Base-by-base conservation (phyloP, 148 eudicot genomes). In the Cornus suecica region DNA sequence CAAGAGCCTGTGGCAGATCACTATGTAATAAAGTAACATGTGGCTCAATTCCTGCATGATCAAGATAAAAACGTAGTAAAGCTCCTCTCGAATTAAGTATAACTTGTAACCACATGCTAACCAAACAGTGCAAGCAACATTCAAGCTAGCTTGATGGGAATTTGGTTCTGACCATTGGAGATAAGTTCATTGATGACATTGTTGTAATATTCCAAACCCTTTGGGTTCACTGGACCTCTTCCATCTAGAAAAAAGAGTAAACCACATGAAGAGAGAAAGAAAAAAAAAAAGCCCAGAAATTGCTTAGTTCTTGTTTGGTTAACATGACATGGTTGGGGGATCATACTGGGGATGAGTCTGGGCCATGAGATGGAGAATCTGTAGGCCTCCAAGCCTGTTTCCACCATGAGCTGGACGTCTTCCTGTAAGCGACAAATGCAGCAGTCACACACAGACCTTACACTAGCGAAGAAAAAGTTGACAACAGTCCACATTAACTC, bases 341-440 rank as follows among this genome's bases (percentile, higher is more conserved):
- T 28, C 84, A 25, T 89, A 91, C 96, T 70, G 1, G 96, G 96
- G 51, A 91, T 75, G 9, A 91, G 84, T 83, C 96, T 89, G 15
- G 96, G 80, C 96, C 96, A 87, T 22, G 96, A 86, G 73, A 91
- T 87, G 30, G 96, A 91, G 72, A 89, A 83, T 61, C 96, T 76
- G 48, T 81, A 91, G 13, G 92, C 96, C 79, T 91, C 90, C 69
- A 91, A 41, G 42, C 90, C 88, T 7, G 88, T 91, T 42, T 89
- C 88, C 29, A 37, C 86, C 88, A 86, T 89, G 29, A 91, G 88
- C 71, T 80, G 86, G 62, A 91, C 80, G 77, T 91, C 96, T 75
- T 87, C 91, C 96, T 91, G 84, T 74, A 79, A 64, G 32, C 28
- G 61, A 16, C 28, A 37, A 41, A 66, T 18, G 56, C 22, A n/a